A percentile compares a stretch with the other conserved stretches of the same genome.
These are phyloP conservation scores for Fusarium staphyleae DNA, from an alignment of 2,329 filamentous ascomycete species.

Conservation along the genomic window DNA sequence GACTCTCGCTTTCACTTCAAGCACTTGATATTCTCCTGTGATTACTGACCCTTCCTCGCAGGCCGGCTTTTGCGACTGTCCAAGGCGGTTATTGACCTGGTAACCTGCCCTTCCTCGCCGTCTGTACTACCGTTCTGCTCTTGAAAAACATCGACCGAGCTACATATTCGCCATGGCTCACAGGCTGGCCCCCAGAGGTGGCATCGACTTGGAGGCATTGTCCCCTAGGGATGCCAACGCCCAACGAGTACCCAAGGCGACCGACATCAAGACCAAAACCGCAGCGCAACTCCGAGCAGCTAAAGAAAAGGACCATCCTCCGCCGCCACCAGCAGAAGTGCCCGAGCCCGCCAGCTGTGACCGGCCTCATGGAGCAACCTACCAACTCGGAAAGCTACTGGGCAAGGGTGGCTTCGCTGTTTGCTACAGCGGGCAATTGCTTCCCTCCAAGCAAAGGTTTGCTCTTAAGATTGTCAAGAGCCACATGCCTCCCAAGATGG, in stretches of 20 bases:
- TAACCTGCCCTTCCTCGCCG: constrained; percentile 12
- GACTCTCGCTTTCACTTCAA: not conserved
- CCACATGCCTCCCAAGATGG: constrained; percentile 82
- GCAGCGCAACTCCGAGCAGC: constrained; percentile 61
- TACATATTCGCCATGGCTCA: constrained; percentile 52
- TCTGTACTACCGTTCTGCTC: constrained; percentile 5
- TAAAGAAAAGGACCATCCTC: constrained; percentile 72
- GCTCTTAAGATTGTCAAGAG: constrained; percentile 86
- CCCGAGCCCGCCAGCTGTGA: constrained; percentile 71
- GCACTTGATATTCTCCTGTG: not conserved
- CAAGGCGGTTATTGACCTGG: constrained; percentile 26
- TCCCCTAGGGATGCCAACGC: constrained; percentile 71
- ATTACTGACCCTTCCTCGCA: constrained; percentile 17
- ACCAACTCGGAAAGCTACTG: constrained; percentile 75
- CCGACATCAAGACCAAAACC: constrained; percentile 61
- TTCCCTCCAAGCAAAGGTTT: constrained; percentile 70
- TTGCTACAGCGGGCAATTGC: constrained; percentile 75
- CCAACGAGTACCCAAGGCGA: constrained; percentile 58
- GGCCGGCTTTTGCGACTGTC: constrained; percentile 25
- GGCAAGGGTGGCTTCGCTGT: constrained; percentile 86
- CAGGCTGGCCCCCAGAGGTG: constrained; percentile 57
- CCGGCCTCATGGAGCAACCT: constrained; percentile 72
- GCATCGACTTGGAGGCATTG: constrained; percentile 67
- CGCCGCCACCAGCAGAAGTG: constrained; percentile 67
- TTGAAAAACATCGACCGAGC: constrained; percentile 2